Evolutionary conservation across 148 eudicot genomes (phyloP).

Genomic region (Chenopodium album): DNA sequence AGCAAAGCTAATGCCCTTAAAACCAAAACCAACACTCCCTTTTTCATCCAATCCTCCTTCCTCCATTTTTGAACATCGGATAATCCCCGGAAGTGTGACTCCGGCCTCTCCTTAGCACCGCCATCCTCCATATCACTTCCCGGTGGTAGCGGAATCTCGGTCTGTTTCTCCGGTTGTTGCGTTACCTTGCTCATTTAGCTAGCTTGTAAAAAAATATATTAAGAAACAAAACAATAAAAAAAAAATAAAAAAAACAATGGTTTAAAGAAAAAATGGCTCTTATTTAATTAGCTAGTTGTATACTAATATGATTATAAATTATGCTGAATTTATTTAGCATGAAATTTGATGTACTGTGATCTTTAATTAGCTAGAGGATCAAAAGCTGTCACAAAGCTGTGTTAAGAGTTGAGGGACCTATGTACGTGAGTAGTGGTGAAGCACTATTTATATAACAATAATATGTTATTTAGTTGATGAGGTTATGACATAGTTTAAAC

Average conservation of each 20-base stretch:
- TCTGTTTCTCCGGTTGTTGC: not conserved
- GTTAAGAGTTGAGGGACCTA: not conserved
- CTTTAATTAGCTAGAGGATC: not conserved
- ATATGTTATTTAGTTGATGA: not conserved
- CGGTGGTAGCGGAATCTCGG: conserved; percentile 18
- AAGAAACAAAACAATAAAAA: not conserved
- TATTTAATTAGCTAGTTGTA: too few species aligned
- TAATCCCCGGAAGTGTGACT: conserved; percentile 25
- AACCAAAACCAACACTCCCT: conserved; percentile 35
- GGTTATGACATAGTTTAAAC: too few species aligned
- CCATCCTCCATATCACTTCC: conserved; percentile 30
- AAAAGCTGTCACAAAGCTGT: conserved; percentile 13
- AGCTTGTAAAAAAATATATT: too few species aligned
- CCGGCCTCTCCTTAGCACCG: conserved; percentile 21
- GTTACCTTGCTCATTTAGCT: not conserved
- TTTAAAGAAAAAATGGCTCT: not conserved
- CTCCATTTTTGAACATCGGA: conserved; percentile 37
- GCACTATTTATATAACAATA: not conserved
- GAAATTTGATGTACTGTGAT: not conserved
- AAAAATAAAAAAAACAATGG: not conserved
- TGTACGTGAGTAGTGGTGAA: conserved; percentile 20
- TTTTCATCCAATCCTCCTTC: conserved; percentile 51
- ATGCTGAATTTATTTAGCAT: not conserved
- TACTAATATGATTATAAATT: too few species aligned
- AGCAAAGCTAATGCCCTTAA: conserved; percentile 42